Base-by-base conservation (phyloP, 768 basidiomycete genomes). In the Naematelia aurantialba region DNA sequence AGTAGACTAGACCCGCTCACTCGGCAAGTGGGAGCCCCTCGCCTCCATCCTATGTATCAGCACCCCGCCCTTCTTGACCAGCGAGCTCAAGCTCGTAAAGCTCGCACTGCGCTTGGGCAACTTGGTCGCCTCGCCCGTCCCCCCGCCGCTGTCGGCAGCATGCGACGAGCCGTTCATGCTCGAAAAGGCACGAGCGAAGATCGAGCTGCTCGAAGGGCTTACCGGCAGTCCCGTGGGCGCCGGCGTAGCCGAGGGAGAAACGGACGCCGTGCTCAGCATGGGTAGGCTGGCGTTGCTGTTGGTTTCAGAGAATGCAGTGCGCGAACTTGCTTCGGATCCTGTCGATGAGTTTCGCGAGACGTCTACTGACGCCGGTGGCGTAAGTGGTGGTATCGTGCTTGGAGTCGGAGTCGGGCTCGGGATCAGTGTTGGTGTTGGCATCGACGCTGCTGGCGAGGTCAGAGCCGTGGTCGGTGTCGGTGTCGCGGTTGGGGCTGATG, bases 61-160 rank as follows among this genome's bases (percentile, higher is more conserved):
- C 5, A 11, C 12, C 25, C 52, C 29, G n/a, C 54, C 30, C 31
- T 47, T 25, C 59, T 62, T 63, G 29, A 69, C 60, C 3, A 69
- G 29, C 12, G 62, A 62, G 30, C 62, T 65, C 24, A 71, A 31
- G 52, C 65, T 69, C 3, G 62, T 68, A 46, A 72, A 72, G 25
- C 67, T 68, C 42, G 67, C 65, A 58, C 65, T 67, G 39, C 70
- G 49, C 42, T 67, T 71, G 1, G 67, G 66, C 4, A 54, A 52
- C 48, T 69, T 69, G 2, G 27, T 42, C 26, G 17, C 42, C 44
- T 62, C 58, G 5, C 31, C 52, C 4, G 48, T 52, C 30, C 24
- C 27, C n/a, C n/a, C n/a, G n/a, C n/a, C n/a, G n/a, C n/a, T n/a
- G n/a, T 24, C 12, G 27, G 60, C 49, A 30, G 26, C 61, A 26